Evolutionary conservation across 371 early-diverging fungal genomes (phyloP).

Genomic region (Lichtheimia ornata): DNA sequence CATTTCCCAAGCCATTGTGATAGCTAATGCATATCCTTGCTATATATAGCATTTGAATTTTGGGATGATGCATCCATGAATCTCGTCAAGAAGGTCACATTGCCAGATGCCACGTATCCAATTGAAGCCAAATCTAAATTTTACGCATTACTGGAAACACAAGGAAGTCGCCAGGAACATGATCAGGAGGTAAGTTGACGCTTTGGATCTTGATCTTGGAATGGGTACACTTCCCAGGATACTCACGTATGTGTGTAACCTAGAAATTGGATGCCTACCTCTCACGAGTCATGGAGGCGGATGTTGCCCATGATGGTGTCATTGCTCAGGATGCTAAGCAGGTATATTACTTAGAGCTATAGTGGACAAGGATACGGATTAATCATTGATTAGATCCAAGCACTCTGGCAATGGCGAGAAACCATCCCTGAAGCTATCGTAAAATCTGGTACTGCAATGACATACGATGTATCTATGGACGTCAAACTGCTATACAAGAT

Average conservation of each 20-base stretch:
- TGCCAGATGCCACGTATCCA: conserved; percentile 22
- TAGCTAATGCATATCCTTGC: not conserved
- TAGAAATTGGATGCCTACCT: conserved; percentile 65
- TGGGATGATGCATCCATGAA: conserved; percentile 66
- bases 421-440: conserved; percentile 75
- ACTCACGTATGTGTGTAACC: no score
- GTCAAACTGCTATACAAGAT: conserved; percentile 65
- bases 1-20: no score
- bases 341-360: conserved; percentile 7
- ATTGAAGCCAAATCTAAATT: conserved; percentile 46
- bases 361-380: not conserved
- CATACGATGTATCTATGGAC: conserved; percentile 78
- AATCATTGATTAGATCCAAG: conserved; percentile 21
- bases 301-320: conserved; percentile 69
- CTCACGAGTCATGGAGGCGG: conserved; percentile 51
- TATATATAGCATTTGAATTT: conserved; percentile 76
- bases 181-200: conserved; percentile 57
- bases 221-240: no score
- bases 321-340: conserved; percentile 73
- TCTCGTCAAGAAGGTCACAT: conserved; percentile 57
- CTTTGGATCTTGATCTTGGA: no score
- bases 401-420: conserved; percentile 79
- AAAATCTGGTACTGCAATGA: conserved; percentile 68
- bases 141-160: conserved; percentile 79
- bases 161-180: conserved; percentile 78